Evolutionary conservation across 2,329 filamentous ascomycete species (phyloP), one percentile per base, ranked within the genome.

Genomic region (Phyllosticta capitalensis): DNA sequence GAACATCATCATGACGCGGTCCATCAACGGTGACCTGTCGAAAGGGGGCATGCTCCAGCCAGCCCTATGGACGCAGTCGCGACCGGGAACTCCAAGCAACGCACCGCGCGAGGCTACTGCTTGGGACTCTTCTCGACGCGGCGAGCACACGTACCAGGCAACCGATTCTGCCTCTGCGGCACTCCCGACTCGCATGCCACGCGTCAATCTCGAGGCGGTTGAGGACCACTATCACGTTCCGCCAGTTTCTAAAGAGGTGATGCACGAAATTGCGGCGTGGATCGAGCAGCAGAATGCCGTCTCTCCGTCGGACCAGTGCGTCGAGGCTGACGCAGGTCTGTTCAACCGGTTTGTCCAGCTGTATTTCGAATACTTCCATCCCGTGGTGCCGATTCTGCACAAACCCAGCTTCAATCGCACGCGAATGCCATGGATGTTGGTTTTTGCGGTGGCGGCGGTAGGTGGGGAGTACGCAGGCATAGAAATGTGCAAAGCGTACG

Each of bases 361-460:
- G 6, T 55, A 55, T 10, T 55, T 55, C n/a, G 53, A 55, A 22
- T 38, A 55, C 53, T 55, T 55, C 28, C 53, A 55, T 17, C 53
- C 53, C 9, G 19, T 55, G 19, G 9, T 48, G 19, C 53, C 53
- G 53, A 38, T 55, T 21, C 30, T 55, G 30, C 30, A 55, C 53
- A 38, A 45, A 22, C 28, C 28, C 17, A 45, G 30, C 6, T 55
- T 55, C 19, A 45, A 55, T 17, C 6, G 21, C 17, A 12, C 9
- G 3, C n/a, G 22, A 19, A 45, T 21, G 33, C 53, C 53, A 4
- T 48, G 53, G 53, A 30, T 55, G 33, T 22, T 55, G 5, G 53
- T 55, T 1, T 21, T 55, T 14, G 53, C 53, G 17, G 49, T 51
- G 3, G 49, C 49, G 19, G 49, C 38, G 9, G 54, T 55, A 4